Evolutionary conservation across 805 yeast genomes (phyloP).

Genomic region (Wickerhamiella musiphila): DNA sequence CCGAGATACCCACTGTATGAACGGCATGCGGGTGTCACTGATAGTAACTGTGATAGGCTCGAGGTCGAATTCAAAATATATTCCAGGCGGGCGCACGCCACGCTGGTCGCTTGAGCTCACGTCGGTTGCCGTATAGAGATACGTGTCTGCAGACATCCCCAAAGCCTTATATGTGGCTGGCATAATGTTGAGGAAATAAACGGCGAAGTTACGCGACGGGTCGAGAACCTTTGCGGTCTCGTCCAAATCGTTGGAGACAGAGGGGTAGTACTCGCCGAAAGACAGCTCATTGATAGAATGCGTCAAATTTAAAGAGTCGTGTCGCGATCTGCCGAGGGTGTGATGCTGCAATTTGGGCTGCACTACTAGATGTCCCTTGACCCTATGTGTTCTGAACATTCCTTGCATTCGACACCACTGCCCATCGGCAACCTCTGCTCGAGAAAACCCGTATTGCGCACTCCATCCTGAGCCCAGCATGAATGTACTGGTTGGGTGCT

Average conservation of each 20-base stretch:
- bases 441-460: neutral
- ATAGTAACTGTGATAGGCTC: conserved; percentile 67
- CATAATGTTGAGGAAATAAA: conserved; percentile 61
- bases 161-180: conserved; percentile 52
- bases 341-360: conserved; percentile 29
- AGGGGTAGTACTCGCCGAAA: conserved; percentile 81
- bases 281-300: conserved; percentile 79
- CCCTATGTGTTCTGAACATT: conserved; percentile 65
- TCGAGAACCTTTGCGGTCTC: conserved; percentile 41
- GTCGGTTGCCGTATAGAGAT: conserved; percentile 48
- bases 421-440: too few species aligned
- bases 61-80: conserved; percentile 68
- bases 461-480: conserved; percentile 1
- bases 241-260: conserved; percentile 76
- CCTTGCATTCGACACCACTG: conserved; percentile 75
- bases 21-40: conserved; percentile 56
- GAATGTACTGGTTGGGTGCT: conserved; percentile 1
- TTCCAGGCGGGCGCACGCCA: conserved; percentile 40
- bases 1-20: conserved; percentile 59
- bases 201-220: conserved; percentile 28
- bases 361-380: conserved; percentile 70
- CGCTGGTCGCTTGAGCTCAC: neutral
- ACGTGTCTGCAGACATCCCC: conserved; percentile 60
- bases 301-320: conserved; percentile 44
- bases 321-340: too few species aligned